Base-by-base conservation (phyloP, 2,329 filamentous ascomycete genomes). In the Triangularia verruculosa region DNA sequence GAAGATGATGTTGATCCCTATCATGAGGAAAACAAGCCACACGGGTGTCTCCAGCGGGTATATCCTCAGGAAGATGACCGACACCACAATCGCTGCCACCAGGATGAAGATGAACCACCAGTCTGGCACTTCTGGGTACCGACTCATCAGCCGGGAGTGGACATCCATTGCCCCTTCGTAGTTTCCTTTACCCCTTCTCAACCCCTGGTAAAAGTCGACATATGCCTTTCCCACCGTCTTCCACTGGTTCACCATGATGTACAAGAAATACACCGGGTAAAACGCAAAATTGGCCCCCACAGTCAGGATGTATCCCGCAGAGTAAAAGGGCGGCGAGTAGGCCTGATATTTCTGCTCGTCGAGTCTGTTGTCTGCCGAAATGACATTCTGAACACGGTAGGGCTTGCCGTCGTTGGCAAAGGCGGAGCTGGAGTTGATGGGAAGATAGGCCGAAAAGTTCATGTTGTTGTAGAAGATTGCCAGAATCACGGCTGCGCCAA, bases 81-180 rank as follows among this genome's bases (percentile, higher is more conserved):
- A 70, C 1, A 74, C 68, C 12, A 70, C 66, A 12, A 73, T 57
- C 11, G 72, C 69, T 4, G 59, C 64, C 5, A 72, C 64, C 3
- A 80, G 72, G 51, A 80, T 78, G 32, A 75, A 30, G 5, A 80
- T 67, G 68, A 79, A 80, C 80, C 79, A 83, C 80, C 80, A 83
- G 62, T 82, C 80, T 0, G 80, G 80, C 0, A 82, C 79, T 55
- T 82, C 80, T 0, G 73, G 71, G 64, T 82, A 82, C 1, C 71
- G 73, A 4, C 72, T 67, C 79, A 83, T 82, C 1, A 79, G 70
- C 0, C 77, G 71, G 2, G 71, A 78, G 43, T 82, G 78, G 0
- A 79, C 68, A 64, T 83, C 79, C 59, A 76, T 77, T 13, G 78
- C 76, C 2, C 74, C 76, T 4, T 76, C 77, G 61, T 79, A 80